Evolutionary conservation across 164 flowering plant genomes (phyloP), one percentile per base, ranked within the genome.

Genomic region (Pachysandra terminalis): DNA sequence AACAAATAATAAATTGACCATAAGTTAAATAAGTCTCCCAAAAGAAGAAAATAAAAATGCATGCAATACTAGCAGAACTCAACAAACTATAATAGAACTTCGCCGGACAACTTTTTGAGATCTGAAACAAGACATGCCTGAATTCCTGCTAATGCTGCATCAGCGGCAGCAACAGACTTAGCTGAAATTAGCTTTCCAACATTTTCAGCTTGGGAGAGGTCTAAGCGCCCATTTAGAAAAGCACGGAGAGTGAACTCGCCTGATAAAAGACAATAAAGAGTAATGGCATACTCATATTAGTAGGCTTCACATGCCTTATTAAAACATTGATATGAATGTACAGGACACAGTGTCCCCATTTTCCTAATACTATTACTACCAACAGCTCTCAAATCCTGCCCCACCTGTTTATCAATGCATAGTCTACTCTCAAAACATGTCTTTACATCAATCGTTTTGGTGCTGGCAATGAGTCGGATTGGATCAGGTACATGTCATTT

Each of bases 191-290:
- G 79, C 41, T 83, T 89, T 61, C 75, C 91, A 73, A 92, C 85
- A 76, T 85, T 87, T 83, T 95, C 99, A 56, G 97, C 99, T 82
- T 95, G 98, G 57, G 96, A 81, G 35, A 95, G 96, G 76, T 95
- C 98, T 64, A 95, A 79, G 2, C 99, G 96, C n/a, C 99, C 99
- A 85, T 95, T 92, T 21, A 95, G 75, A 73, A 90, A 95, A 23
- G 99, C 99, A 61, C 98, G 90, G 19, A 90, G 86, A 32, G 99
- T 95, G 77, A 95, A 95, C 82, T 95, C 98, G 22, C 99, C 97
- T 95, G 72, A 56, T 24, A 68, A 28, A 62, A 65, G 12, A 21
- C 9, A 72, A 22, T 16, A 45, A 45, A 45, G 6, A 15, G 51
- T 3, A 7, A 32, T 32, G 7, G n/a, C 7, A 32, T 3, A 32